A percentile compares a stretch with the other conserved stretches of the same genome.
phyloP scores from a whole-genome alignment of 805 yeast genomes.

The Nakazawaea populi region DNA sequence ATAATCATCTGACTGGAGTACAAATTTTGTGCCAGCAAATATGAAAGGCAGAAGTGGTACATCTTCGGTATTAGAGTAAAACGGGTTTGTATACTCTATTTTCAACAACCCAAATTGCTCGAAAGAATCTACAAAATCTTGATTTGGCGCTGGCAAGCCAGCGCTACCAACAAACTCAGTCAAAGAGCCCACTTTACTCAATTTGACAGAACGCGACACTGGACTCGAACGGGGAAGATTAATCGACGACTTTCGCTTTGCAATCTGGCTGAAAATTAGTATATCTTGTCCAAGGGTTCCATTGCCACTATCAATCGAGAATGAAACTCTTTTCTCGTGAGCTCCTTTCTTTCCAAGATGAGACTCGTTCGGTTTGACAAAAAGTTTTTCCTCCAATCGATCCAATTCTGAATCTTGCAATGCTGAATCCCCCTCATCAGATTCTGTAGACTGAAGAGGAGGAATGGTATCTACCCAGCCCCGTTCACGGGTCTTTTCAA shows the following conservation, averaged over 20 bases:
- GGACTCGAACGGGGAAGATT: not conserved
- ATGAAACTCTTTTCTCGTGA: not conserved
- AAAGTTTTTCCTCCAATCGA: not conserved
- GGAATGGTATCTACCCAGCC: conserved; percentile 6
- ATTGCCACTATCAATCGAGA: not conserved
- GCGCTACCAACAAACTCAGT: not conserved
- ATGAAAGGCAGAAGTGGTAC: conserved; percentile 47
- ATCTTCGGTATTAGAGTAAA: conserved; percentile 48
- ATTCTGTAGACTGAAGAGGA: conserved; percentile 2
- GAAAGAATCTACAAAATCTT: conserved; percentile 21
- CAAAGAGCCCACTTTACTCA: not conserved
- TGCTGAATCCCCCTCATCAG: not conserved
- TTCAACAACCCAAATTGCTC: conserved; percentile 42
- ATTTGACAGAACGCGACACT: not conserved
- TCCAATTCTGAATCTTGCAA: not conserved
- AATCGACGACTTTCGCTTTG: not conserved
- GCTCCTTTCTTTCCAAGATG: not conserved
- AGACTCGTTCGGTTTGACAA: not conserved
- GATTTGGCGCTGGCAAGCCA: conserved; percentile 2
- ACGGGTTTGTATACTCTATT: conserved; percentile 57
- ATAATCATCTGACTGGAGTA: conserved; percentile 32
- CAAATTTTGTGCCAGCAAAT: conserved; percentile 63
- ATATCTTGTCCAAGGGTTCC: not conserved
- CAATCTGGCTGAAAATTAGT: not conserved
- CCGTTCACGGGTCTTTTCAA: conserved; percentile 16